Percentiles rank a stretch among this genome's conserved stretches.
phyloP scores from a whole-genome alignment of 177 flowering plant genomes.

The Vitis hybrid region DNA sequence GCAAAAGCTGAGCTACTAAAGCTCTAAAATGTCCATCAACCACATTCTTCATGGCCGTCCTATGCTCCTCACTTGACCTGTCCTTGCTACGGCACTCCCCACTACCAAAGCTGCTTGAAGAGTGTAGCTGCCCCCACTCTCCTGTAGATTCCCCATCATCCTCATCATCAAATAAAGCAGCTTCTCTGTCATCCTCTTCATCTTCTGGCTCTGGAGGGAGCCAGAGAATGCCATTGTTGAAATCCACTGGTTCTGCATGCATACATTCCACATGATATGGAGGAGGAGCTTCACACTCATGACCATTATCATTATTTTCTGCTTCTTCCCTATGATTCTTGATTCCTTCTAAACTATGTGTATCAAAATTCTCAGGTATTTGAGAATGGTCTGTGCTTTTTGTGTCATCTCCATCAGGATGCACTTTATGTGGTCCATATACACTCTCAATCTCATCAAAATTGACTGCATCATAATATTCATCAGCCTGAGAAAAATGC shows the following conservation, averaged over 20 bases:
- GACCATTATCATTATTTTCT: conserved; percentile 37
- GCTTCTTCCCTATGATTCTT: conserved; percentile 28
- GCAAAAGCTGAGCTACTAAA: conserved; percentile 79
- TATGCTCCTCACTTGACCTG: conserved; percentile 73
- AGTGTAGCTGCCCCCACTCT: conserved; percentile 70
- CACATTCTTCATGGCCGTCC: conserved; percentile 68
- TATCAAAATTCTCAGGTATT: conserved; percentile 30
- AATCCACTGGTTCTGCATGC: conserved; percentile 67
- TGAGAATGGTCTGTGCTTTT: conserved; percentile 34
- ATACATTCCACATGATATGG: conserved; percentile 39
- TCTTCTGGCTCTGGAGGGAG: conserved; percentile 90
- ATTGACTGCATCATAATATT: conserved; percentile 41
- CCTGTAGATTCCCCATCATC: conserved; percentile 57
- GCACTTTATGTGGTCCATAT: conserved; percentile 43
- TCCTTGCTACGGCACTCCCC: conserved; percentile 63
- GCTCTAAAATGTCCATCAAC: conserved; percentile 94
- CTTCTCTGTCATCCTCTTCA: conserved; percentile 81
- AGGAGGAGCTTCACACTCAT: conserved; percentile 46
- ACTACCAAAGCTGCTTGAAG: conserved; percentile 69
- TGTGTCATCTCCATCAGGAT: conserved; percentile 45
- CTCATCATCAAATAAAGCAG: conserved; percentile 63
- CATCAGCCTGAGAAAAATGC: conserved; percentile 41
- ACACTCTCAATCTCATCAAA: conserved; percentile 42
- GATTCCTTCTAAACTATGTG: conserved; percentile 28
- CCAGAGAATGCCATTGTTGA: conserved; percentile 78